Evolutionary conservation across 306 rosid species (phyloP).

Genomic region (Acacia confusa): DNA sequence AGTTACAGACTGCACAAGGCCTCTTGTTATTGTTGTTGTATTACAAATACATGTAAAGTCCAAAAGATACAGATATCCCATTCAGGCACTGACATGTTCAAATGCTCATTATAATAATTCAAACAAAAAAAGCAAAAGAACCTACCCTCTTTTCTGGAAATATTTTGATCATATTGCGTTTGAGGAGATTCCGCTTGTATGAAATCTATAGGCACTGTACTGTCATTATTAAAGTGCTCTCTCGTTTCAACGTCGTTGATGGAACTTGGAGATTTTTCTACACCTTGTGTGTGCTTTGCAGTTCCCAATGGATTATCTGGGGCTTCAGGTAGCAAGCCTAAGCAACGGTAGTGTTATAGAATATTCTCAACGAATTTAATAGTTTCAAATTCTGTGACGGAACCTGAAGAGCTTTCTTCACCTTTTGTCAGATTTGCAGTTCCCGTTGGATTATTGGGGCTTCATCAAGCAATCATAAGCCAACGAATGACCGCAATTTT

Average conservation of each 20-base stretch:
- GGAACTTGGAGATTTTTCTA: slow-evolving; percentile 29
- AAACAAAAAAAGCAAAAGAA: slow-evolving; percentile 6
- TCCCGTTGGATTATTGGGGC: slow-evolving; percentile 34
- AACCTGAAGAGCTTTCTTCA: slow-evolving; percentile 27
- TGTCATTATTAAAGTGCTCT: slow-evolving; percentile 23
- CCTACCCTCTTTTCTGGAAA: slow-evolving; percentile 38
- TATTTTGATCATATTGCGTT: slow-evolving; percentile 24
- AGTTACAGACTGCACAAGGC: neutral
- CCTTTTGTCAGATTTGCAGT: slow-evolving; percentile 33
- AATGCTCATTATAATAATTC: neutral
- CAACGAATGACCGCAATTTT: slow-evolving; percentile 7
- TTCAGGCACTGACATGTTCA: neutral
- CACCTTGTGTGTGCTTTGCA: slow-evolving; percentile 28
- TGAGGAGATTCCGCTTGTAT: slow-evolving; percentile 32
- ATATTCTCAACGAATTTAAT: slow-evolving; percentile 22
- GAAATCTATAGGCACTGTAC: slow-evolving; percentile 31
- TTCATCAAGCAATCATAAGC: slow-evolving; percentile 33
- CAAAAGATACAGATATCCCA: neutral
- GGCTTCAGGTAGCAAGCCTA: slow-evolving; percentile 35
- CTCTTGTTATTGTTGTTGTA: neutral
- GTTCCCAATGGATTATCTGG: slow-evolving; percentile 32
- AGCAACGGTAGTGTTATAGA: slow-evolving; percentile 1
- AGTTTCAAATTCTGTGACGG: slow-evolving; percentile 29
- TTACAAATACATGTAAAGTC: neutral
- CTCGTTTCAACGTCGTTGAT: slow-evolving; percentile 29